phyloP scores from a whole-genome alignment of 352 stramenopile species.

The Pythium pyrilobum region DNA sequence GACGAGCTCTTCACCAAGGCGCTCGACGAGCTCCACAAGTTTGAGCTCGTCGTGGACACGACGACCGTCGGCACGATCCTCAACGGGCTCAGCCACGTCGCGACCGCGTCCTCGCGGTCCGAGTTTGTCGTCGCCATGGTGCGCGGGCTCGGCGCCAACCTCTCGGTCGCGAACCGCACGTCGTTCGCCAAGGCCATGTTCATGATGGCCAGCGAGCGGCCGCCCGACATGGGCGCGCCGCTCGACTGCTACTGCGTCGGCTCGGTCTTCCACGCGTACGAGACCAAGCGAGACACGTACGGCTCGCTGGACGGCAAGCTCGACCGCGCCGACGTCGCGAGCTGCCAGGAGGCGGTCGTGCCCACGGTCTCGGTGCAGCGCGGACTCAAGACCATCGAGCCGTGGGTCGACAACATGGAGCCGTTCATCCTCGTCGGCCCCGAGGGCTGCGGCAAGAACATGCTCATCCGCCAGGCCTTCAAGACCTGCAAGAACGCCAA shows the following conservation, averaged over 20 bases:
- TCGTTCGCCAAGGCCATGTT: conserved; percentile 90
- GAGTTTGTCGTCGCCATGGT: conserved; percentile 92
- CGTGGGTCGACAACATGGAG: conserved; percentile 91
- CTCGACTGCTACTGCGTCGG: conserved; percentile 88
- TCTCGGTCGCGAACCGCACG: conserved; percentile 61
- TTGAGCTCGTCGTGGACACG: conserved; percentile 87
- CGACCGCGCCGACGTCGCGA: conserved; percentile 40
- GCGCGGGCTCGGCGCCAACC: conserved; percentile 90
- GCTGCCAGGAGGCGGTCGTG: conserved; percentile 46
- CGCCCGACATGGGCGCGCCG: conserved; percentile 78
- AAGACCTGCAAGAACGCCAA: conserved; percentile 65
- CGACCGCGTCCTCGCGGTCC: conserved; percentile 52
- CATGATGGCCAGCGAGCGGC: conserved; percentile 89
- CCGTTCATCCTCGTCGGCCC: conserved; percentile 95
- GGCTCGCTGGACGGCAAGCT: conserved; percentile 61
- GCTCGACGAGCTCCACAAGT: conserved; percentile 84
- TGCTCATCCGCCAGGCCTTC: conserved; percentile 92
- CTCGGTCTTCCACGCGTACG: conserved; percentile 58
- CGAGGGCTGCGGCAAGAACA: conserved; percentile 93
- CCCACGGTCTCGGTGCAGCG: conserved; percentile 84
- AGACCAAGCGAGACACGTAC: conserved; percentile 79
- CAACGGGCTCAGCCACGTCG: conserved; percentile 89
- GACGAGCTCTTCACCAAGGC: conserved; percentile 90
- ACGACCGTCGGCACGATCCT: conserved; percentile 93
- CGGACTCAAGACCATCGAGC: conserved; percentile 81